These are phyloP conservation scores for Plenodomus tracheiphilus DNA, from an alignment of 2,329 filamentous ascomycete genomes.

Conservation along the genomic window DNA sequence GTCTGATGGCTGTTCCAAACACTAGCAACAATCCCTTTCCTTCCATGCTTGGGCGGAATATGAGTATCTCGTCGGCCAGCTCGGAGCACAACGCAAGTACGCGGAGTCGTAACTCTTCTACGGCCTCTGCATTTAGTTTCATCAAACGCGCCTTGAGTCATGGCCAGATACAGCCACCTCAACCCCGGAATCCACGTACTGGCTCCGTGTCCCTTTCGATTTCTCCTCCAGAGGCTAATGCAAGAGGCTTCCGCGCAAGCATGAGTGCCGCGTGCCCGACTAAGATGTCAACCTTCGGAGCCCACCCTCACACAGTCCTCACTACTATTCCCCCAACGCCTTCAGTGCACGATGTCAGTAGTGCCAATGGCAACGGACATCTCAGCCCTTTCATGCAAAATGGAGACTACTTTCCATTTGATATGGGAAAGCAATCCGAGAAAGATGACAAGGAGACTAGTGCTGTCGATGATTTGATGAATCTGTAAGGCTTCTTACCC, in stretches of 20 bases:
- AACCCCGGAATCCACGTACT: conserved; percentile 13
- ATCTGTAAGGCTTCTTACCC: conserved; percentile 24
- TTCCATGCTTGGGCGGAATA: conserved; percentile 19
- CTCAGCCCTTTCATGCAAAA: conserved; percentile 45
- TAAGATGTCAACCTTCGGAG: conserved; percentile 39
- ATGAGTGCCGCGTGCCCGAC: conserved; percentile 45
- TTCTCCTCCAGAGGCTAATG: conserved; percentile 36
- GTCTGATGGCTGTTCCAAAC: conserved; percentile 43
- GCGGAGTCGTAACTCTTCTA: conserved; percentile 28
- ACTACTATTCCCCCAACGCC: conserved; percentile 49
- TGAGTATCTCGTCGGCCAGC: conserved; percentile 33
- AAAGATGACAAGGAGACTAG: conserved; percentile 12
- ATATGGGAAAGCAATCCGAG: conserved; percentile 21
- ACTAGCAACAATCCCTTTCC: not conserved
- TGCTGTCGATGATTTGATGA: conserved; percentile 24
- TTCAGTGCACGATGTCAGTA: conserved; percentile 19
- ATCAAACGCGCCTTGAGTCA: conserved; percentile 34
- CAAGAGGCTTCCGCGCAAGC: conserved; percentile 30
- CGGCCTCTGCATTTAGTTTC: conserved; percentile 30
- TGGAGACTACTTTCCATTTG: conserved; percentile 35
- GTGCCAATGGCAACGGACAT: conserved; percentile 1
- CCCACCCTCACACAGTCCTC: conserved; percentile 38
- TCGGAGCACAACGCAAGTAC: conserved; percentile 15
- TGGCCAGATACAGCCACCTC: conserved; percentile 18
- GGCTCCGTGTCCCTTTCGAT: conserved; percentile 26